Evolutionary conservation across 2,329 filamentous ascomycete species (phyloP).

Genomic region (Massarina eburnea): DNA sequence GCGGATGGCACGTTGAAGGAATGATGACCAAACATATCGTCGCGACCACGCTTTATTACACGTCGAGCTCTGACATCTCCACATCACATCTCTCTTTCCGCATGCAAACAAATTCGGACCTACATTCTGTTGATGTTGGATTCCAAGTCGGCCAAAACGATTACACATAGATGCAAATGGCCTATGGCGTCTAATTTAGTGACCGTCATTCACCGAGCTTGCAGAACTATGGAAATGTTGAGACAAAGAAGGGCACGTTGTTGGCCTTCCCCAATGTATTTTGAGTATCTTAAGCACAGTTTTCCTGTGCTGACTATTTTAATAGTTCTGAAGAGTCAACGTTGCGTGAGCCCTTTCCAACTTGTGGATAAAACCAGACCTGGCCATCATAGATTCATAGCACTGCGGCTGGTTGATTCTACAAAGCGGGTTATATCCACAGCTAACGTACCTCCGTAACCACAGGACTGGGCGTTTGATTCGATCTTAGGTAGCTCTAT

Average conservation of each 20-base stretch:
- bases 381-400: constrained; percentile 59
- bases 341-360: constrained; percentile 42
- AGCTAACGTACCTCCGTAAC: constrained; percentile 54
- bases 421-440: constrained; percentile 52
- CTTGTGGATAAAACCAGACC: constrained; percentile 52
- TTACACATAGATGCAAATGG: constrained; percentile 10
- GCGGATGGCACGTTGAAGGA: constrained; percentile 52
- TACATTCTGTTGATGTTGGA: constrained; percentile 8
- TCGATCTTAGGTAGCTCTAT: neutral
- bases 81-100: constrained; percentile 21
- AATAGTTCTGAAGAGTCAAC: too few relatives aligned
- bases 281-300: too few relatives aligned
- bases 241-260: constrained; percentile 51
- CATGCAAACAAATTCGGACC: constrained; percentile 9
- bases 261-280: constrained; percentile 57
- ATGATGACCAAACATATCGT: constrained; percentile 63
- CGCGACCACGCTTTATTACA: constrained; percentile 64
- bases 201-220: constrained; percentile 5
- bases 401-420: constrained; percentile 62
- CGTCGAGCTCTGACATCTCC: constrained; percentile 61
- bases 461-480: constrained; percentile 44
- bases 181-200: constrained; percentile 10
- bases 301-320: too few relatives aligned
- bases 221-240: constrained; percentile 53
- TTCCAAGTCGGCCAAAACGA: constrained; percentile 3